Percentiles rank a stretch among this genome's conserved stretches.
Evolutionary conservation across 1,139 yeast genomes (phyloP).

Genomic region (Suhomyces guaymorum): DNA sequence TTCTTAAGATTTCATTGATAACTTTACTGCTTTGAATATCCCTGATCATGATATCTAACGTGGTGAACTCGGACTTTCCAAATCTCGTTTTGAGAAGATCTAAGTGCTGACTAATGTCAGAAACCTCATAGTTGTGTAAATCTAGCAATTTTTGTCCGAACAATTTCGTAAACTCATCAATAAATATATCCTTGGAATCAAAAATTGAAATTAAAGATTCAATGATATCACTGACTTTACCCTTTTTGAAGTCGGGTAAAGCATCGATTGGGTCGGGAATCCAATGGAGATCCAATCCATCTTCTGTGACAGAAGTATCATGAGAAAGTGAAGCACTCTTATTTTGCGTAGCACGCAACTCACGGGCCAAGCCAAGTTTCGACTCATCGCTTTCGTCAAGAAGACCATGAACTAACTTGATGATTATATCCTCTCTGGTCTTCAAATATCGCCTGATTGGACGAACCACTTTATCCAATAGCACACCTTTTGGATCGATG

Average conservation of each 20-base stretch:
- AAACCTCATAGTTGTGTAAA: slow-evolving; percentile 46
- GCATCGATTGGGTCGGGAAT: slow-evolving; percentile 93
- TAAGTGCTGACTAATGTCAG: slow-evolving; percentile 43
- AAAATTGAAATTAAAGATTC: slow-evolving; percentile 74
- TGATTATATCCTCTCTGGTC: slow-evolving; percentile 72
- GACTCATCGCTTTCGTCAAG: slow-evolving; percentile 46
- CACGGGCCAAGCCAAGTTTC: slow-evolving; percentile 54
- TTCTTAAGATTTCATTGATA: slow-evolving; percentile 33
- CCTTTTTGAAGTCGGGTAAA: slow-evolving; percentile 75
- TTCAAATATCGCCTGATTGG: slow-evolving; percentile 69
- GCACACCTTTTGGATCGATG: slow-evolving; percentile 86
- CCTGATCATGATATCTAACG: slow-evolving; percentile 80
- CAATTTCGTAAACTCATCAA: slow-evolving; percentile 66
- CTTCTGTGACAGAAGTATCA: slow-evolving; percentile 28
- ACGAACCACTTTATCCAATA: slow-evolving; percentile 72
- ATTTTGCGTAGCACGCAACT: slow-evolving; percentile 33
- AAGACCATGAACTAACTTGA: slow-evolving; percentile 70
- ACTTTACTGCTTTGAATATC: slow-evolving; percentile 62
- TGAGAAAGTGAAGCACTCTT: slow-evolving; percentile 4
- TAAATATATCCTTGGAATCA: slow-evolving; percentile 74
- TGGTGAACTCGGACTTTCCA: slow-evolving; percentile 64
- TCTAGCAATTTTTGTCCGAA: slow-evolving; percentile 64
- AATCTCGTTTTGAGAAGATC: slow-evolving; percentile 62
- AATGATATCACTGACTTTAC: slow-evolving; percentile 64
- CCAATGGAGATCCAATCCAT: slow-evolving; percentile 61